Conservation (phyloP, 208 protist genomes). For the Strigomonas culicis region DNA sequence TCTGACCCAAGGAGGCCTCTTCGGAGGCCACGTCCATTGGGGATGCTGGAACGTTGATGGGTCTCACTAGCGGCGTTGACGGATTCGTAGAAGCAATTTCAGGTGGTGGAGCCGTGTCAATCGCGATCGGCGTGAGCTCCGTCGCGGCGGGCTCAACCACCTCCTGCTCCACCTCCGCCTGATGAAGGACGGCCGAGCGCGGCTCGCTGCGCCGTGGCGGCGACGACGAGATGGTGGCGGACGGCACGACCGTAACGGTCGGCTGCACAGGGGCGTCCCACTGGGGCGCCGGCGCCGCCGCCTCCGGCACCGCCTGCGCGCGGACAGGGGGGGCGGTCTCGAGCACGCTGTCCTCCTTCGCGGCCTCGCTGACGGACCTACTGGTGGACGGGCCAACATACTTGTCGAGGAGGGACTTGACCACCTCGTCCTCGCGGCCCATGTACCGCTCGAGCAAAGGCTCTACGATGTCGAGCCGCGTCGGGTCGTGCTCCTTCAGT, state of each 20-base stretch:
- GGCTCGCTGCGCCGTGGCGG: not conserved
- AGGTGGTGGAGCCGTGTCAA: no score
- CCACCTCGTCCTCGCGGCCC: slow-evolving; percentile 31
- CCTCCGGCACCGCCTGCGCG: not conserved
- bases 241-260: not conserved
- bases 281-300: not conserved
- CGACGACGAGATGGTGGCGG: not conserved
- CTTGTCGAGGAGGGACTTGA: slow-evolving; percentile 31
- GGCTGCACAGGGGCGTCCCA: not conserved
- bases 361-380: not conserved
- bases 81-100: no score
- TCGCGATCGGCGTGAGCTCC: no score
- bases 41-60: no score
- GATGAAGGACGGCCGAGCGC: no score
- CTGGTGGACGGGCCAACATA: slow-evolving; percentile 19
- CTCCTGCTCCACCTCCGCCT: no score
- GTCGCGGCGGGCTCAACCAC: no score
- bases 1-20: no score
- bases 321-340: not conserved
- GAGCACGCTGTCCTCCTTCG: not conserved
- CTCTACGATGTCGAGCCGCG: slow-evolving; percentile 34
- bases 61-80: no score
- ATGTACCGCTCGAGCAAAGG: slow-evolving; percentile 27
- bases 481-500: slow-evolving; percentile 29
- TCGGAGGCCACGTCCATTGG: no score